phyloP scores from a whole-genome alignment of 139 green algal species.

The Trebouxia sp. region DNA sequence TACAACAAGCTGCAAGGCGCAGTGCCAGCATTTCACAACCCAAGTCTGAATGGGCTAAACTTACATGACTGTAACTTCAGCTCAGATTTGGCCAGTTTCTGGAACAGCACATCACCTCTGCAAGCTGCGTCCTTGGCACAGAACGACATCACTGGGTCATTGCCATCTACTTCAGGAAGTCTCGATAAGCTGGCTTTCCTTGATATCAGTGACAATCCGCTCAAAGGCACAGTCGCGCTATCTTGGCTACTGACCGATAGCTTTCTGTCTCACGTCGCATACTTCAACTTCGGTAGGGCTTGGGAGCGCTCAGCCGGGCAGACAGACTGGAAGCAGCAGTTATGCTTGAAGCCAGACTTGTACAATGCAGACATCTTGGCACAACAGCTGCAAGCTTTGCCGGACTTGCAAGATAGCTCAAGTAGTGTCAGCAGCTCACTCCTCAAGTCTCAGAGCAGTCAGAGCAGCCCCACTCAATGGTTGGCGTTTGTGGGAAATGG shows the following conservation, averaged over 20 bases:
- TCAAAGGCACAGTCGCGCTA: not conserved
- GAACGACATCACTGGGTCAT: not conserved
- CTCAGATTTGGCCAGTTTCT: not conserved
- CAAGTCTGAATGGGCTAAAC: not conserved
- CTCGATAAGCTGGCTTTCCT: not conserved
- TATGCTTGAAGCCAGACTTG: not conserved
- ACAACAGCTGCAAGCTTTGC: not conserved
- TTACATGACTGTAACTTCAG: not conserved
- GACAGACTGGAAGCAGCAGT: not conserved
- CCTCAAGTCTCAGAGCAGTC: too few relatives aligned
- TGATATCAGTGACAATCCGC: not conserved
- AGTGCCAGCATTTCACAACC: not conserved
- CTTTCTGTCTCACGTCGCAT: not conserved
- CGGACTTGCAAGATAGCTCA: not conserved
- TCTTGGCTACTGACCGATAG: not conserved
- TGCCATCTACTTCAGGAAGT: not conserved
- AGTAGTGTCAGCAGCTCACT: too few relatives aligned
- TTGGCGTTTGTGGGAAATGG: not conserved
- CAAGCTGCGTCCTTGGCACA: not conserved
- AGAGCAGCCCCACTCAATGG: not conserved
- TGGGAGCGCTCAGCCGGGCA: not conserved
- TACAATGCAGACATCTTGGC: not conserved
- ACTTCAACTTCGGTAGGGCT: not conserved
- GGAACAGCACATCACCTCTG: not conserved
- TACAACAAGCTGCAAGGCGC: not conserved